Evolutionary conservation across 345 rosid genomes (phyloP), one percentile per base, ranked within the genome.

Genomic region (Gossypium thurberi): DNA sequence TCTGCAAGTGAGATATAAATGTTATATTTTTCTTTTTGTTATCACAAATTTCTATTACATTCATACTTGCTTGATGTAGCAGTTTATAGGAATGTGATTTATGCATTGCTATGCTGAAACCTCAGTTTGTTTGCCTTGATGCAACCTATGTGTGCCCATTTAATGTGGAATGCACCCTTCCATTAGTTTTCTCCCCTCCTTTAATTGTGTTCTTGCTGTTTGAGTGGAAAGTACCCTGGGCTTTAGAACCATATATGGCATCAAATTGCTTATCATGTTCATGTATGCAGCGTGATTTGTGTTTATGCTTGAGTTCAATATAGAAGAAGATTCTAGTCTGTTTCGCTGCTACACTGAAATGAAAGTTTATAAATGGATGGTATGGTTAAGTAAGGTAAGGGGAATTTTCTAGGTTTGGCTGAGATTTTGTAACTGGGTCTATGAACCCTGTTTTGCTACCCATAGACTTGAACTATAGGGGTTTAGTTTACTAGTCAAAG

Each of bases 31-130:
- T 33, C 37, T 33, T 33, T 33, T 33, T 33, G 37, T 33, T 33
- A 4, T 33, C 37, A 33, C 37, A 33, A 33, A 33, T 33, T 4
- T 33, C 37, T 33, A 33, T 33, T 33, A 33, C 4, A 33, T 33
- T 33, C 37, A 33, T 33, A 33, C 37, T 33, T 33, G 37, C 37
- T 33, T 33, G 37, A 33, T 33, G 37, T 33, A 33, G 37, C 37
- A 33, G 60, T 63, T 40, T 55, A 17, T 52, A 76, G 64, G 71
- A 70, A 69, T 26, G 25, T 33, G 60, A 62, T 17, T 8, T 26
- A 8, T 60, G 44, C 65, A 14, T 15, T 60, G 11, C 7, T 28
- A 28, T 42, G 7, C 43, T 59, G 1, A 59, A 28, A 26, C 65
- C 18, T 26, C 2, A 51, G 7, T 60, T 60, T 60, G 12, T 56